These are phyloP conservation scores for Plasmodium cynomolgi DNA, from an alignment of 169 alveolate species.

Conservation along the genomic window DNA sequence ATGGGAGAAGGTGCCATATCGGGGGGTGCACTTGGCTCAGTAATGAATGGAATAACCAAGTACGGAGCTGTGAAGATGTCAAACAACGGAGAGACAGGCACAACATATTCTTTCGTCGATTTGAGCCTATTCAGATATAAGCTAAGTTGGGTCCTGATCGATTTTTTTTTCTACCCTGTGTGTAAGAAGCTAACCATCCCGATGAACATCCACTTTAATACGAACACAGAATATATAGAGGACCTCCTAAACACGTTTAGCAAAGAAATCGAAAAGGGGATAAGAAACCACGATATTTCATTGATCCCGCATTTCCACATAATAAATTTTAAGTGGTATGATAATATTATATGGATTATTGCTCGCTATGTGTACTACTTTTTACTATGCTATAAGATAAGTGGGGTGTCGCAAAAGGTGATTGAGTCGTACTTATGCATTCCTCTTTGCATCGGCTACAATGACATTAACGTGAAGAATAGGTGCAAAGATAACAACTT, in stretches of 20 bases:
- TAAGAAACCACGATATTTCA: conserved; percentile 65
- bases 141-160: conserved; percentile 72
- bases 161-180: conserved; percentile 68
- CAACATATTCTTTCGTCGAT: conserved; percentile 18
- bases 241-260: conserved; percentile 17
- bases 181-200: conserved; percentile 61
- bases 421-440: conserved; percentile 68
- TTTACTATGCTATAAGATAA: conserved; percentile 46
- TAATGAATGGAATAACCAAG: background rate
- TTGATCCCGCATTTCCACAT: conserved; percentile 73
- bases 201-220: conserved; percentile 45
- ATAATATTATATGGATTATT: conserved; percentile 65
- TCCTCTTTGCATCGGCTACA: conserved; percentile 60
- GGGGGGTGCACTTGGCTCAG: background rate
- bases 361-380: conserved; percentile 67
- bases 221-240: conserved; percentile 61
- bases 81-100: background rate
- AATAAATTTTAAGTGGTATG: conserved; percentile 74
- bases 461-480: conserved; percentile 14
- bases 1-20: background rate
- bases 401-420: conserved; percentile 47
- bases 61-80: background rate
- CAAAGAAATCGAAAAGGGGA: conserved; percentile 55
- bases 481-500: conserved; percentile 12
- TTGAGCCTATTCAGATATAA: conserved; percentile 70